Evolutionary conservation across 345 rosid species (phyloP), one percentile per base, ranked within the genome.

Genomic region (Punica granatum): DNA sequence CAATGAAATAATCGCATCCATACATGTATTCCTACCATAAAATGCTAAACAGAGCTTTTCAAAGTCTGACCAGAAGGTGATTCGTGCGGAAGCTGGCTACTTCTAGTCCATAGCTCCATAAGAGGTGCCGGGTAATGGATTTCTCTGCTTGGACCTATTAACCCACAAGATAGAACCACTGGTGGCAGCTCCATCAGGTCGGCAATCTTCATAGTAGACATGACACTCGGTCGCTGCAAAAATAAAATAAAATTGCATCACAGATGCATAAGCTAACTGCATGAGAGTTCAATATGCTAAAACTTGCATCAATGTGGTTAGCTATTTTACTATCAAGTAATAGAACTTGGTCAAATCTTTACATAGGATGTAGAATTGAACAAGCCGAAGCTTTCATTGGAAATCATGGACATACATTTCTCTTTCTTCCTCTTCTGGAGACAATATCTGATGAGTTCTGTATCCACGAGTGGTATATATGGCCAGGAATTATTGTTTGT

Each of bases 151-250:
- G 68, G 77, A 7, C 18, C 69, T 35, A 72, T 71, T 35, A 73
- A 70, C 60, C 79, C 77, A 71, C 85, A 88, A 26, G 74, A 75
- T 63, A 89, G 76, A 66, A 76, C 87, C 23, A 75, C 66, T 32
- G 88, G 83, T 58, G 98, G 98, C 51, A 90, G 72, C 76, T 87
- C 83, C 87, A 85, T 83, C 25, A 84, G 89, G 66, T 77, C 75
- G 62, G 81, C 59, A 18, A 80, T 69, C 80, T 91, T 84, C 79
- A 49, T 73, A 12, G 66, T 51, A 63, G 78, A 68, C 71, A 81
- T 70, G 10, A 78, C 61, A 74, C 65, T 54, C 64, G 49, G 60
- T 60, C 64, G 79, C 72, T 74, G 80, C 90, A 87, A 79, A 43
- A 75, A 71, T 48, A 72, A 42, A 44, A 12, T 63, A 23, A n/a